Evolutionary conservation across 441 rosid species (phyloP), one percentile per base, ranked within the genome.

Genomic region (Melastoma candidum): DNA sequence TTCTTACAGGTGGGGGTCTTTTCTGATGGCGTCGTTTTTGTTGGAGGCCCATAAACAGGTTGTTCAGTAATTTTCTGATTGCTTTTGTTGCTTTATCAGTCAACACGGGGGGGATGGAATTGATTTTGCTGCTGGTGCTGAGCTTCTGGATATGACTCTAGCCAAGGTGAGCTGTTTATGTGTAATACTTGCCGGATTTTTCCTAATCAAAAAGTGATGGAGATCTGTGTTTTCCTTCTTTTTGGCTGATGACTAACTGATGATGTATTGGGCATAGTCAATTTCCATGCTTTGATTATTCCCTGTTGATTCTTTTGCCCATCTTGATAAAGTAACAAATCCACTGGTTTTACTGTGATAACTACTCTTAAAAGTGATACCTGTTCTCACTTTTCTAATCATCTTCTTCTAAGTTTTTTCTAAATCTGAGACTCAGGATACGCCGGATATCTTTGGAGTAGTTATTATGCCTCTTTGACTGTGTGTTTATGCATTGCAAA

Each of bases 71-170:
- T 32, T 13, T 52, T 3, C 41, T 14, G 55, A 44, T 52, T 13
- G 10, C 46, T 36, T 44, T 8, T 36, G 44, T 11, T 41, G 24
- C 24, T n/a, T 0, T 12, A 14, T 12, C 57, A 60, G 64, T 46
- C 64, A 14, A 11, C 12, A 8, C 10, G 44, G 32, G 5, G 64
- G 47, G 57, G 41, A 27, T 47, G 60, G 54, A 11, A 32, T 32
- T 32, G 66, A 62, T 62, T 48, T 59, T 10, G 26, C 32, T 0
- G 54, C 56, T 49, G 60, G 60, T 22, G 11, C 55, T 55, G 66
- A 62, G 22, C 66, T 62, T 54, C 66, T 62, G 26, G 66, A 62
- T 29, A 48, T 62, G 44, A 54, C 54, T 26, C 53, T 62, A 27
- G 48, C 60, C 0, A 55, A 54, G 66, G 66, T 62, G 32, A 10